A percentile compares a stretch with the other conserved stretches of the same genome.
Conservation (phyloP, 352 stramenopile genomes). For the Pythium sukuiense region DNA sequence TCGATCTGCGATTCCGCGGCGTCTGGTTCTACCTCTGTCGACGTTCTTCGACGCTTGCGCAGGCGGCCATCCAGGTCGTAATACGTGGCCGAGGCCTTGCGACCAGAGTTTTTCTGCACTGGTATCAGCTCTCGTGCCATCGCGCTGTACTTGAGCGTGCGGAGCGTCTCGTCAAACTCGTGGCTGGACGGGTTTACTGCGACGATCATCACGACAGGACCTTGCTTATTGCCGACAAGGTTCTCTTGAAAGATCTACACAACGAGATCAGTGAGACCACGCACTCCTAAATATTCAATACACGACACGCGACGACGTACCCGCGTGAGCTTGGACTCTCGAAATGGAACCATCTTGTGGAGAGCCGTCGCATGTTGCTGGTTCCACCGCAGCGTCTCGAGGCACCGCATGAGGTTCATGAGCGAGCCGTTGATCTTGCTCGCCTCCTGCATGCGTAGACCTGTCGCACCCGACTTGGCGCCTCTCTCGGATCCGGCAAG, state of each 20-base stretch:
- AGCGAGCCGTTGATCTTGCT: conserved; percentile 98
- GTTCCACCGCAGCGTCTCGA: conserved; percentile 94
- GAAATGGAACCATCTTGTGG: conserved; percentile 95
- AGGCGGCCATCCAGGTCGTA: conserved; percentile 33
- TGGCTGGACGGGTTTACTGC: conserved; percentile 92
- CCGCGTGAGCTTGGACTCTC: conserved; percentile 95
- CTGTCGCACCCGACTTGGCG: conserved; percentile 77
- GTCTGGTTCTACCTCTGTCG: conserved; percentile 10
- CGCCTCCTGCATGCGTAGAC: conserved; percentile 94
- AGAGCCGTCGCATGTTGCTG: conserved; percentile 71
- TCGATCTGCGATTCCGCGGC: not conserved
- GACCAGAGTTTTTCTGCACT: conserved; percentile 31
- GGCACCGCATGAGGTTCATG: conserved; percentile 97
- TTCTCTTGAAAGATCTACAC: conserved; percentile 94
- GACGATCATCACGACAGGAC: conserved; percentile 95
- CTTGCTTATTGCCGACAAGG: conserved; percentile 79
- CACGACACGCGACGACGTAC: conserved; percentile 27
- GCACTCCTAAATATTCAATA: not conserved
- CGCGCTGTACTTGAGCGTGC: conserved; percentile 94
- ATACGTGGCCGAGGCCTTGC: conserved; percentile 39
- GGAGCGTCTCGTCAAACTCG: conserved; percentile 97
- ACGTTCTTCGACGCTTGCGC: conserved; percentile 25
- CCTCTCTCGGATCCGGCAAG: conserved; percentile 86
- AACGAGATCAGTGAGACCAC: not conserved
- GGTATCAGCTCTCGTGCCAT: conserved; percentile 91